A percentile compares a stretch with the other conserved stretches of the same genome.
phyloP scores from a whole-genome alignment of 2,329 filamentous ascomycete genomes.

The Fusarium kyushuense region DNA sequence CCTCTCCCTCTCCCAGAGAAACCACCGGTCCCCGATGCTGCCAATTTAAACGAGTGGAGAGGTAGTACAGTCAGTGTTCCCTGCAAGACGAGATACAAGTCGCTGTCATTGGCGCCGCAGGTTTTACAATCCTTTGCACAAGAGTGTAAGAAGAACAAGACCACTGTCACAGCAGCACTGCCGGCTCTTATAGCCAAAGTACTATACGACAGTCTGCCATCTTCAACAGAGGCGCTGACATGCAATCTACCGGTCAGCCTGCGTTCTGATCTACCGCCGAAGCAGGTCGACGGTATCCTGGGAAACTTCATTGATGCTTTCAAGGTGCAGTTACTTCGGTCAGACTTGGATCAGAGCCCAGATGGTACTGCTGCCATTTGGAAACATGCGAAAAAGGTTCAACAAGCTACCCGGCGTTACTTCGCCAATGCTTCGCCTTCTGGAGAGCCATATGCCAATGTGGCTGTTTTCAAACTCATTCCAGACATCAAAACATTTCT shows the following conservation, averaged over 20 bases:
- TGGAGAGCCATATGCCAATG: background rate
- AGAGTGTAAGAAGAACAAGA: constrained; percentile 6
- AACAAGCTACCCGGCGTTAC: constrained; percentile 6
- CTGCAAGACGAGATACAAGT: constrained; percentile 2
- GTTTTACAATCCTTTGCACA: background rate
- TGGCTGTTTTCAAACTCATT: constrained; percentile 6
- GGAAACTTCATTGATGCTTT: constrained; percentile 14
- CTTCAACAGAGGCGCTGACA: background rate
- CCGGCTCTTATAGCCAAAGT: constrained; percentile 6
- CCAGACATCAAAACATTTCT: background rate
- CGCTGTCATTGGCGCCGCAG: background rate
- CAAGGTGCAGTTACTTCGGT: constrained; percentile 3
- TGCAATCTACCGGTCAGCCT: constrained; percentile 13
- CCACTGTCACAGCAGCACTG: constrained; percentile 2
- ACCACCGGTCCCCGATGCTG: background rate
- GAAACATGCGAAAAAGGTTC: constrained; percentile 6
- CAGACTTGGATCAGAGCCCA: background rate
- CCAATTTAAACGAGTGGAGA: background rate
- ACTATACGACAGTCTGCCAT: background rate
- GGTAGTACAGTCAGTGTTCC: background rate
- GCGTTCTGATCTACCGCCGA: background rate
- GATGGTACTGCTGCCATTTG: background rate
- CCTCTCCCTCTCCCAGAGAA: background rate
- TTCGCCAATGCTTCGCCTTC: constrained; percentile 5
- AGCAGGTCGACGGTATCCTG: background rate